Base-by-base conservation (phyloP, 2,329 filamentous ascomycete genomes). In the Diplodia sapinea region DNA sequence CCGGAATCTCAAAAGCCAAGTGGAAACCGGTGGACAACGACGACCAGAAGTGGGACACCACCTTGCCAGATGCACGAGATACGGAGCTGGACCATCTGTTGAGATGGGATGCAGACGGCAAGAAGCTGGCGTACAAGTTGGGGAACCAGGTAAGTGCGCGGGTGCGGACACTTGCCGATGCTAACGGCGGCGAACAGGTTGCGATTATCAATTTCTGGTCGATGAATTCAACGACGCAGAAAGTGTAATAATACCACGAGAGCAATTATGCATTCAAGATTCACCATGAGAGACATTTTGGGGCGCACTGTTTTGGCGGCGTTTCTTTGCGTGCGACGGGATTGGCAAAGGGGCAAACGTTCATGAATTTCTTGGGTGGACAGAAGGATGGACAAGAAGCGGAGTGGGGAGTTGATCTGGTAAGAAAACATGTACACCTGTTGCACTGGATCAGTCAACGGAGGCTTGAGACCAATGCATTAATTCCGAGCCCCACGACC, bases 41-140 rank as follows among this genome's bases (percentile, higher is more conserved):
- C 31, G 54, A 63, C 9, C 64, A 68, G 6, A 66, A 70, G 15
- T 64, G 65, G 65, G 62, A 67, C 31, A 62, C 55, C 4, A 54
- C 54, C 9, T 71, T 69, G 59, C 50, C 71, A 20, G 70, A 65
- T 12, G 73, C 71, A 49, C 77, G 75, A 74, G 74, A 79, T 13
- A 66, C 47, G 31, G 64, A 66, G 40, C 29, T 75, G 15, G 72
- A 79, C 12, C 69, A 71, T 54, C 43, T 72, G 68, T 70, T 80
- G n/a, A 74, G 75, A 26, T 80, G 78, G 78, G 76, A 80, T 50
- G 73, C 76, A 40, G 76, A 79, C 67, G 75, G 76, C 47, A 77
- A 77, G 63, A 74, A 75, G 59, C 59, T 80, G 36, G 79, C 78
- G 0, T 68, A 78, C 56, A 75, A 75, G 8, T 72, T 79, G 29